Base-by-base conservation (phyloP, 495 filamentous ascomycete genomes). In the Annulohypoxylon nitens region DNA sequence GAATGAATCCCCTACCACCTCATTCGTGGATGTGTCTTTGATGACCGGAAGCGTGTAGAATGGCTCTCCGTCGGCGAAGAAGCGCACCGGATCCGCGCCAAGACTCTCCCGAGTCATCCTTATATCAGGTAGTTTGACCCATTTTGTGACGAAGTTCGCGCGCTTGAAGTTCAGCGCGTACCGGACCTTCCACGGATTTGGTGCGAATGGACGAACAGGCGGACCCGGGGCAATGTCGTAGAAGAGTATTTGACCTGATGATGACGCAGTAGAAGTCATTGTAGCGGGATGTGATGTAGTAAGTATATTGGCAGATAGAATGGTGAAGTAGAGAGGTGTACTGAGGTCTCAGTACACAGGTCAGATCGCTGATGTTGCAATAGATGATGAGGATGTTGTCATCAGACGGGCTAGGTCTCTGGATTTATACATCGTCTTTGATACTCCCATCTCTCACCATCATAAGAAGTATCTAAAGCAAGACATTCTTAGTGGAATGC, bases 171-270 rank as follows among this genome's bases (percentile, higher is more conserved):
- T 90, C 36, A 92, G 86, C 0, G 90, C 87, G 14, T 79, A 75
- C 3, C 89, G 87, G 45, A 81, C 62, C 75, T 91, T 91, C 85
- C 87, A 90, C 3, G 89, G 88, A 75, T 92, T 92, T 4, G 85
- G 85, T 0, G 85, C 76, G 73, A 50, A 82, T 33, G 82, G 67
- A 7, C 75, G 73, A 3, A 76, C 66, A 58, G 87, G 82, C 7
- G 79, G 78, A 1, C 70, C 53, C 6, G 81, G 80, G 58, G 83
- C 82, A 73, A 90, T 89, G 81, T 91, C 89, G 78, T 90, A 91
- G 72, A 88, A 83, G 76, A 57, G 7, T 14, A 57, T 36, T n/a
- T 6, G 30, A 6, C 36, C 30, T 20, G 51, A n/a, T 55, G 51
- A 55, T 33, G 51, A 55, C 25, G 51, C 33, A 55, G 25, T 11